These are phyloP conservation scores for Nigrospora osmanthi DNA, from an alignment of 2,329 filamentous ascomycete species.

Conservation along the genomic window DNA sequence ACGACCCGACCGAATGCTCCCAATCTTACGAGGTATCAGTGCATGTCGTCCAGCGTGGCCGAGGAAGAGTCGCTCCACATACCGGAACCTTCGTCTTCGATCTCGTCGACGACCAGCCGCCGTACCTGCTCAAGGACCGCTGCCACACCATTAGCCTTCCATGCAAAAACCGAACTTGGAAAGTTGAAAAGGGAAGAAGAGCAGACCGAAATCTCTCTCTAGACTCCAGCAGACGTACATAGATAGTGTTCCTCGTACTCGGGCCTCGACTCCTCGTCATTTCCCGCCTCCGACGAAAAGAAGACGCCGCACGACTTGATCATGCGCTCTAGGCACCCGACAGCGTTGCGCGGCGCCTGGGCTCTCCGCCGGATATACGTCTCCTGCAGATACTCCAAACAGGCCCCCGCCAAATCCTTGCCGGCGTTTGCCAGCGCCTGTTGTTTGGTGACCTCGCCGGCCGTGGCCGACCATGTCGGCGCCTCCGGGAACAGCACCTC, in stretches of 20 bases:
- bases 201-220: background rate
- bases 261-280: constrained; percentile 20
- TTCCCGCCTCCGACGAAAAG: constrained; percentile 22
- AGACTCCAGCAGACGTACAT: constrained; percentile 21
- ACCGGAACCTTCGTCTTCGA: constrained; percentile 54
- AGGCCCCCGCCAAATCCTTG: constrained; percentile 31
- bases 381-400: constrained; percentile 38
- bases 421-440: constrained; percentile 26
- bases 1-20: constrained; percentile 47
- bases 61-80: constrained; percentile 35
- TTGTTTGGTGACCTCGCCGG: no score
- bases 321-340: constrained; percentile 32
- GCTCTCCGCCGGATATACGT: constrained; percentile 32
- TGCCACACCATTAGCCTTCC: constrained; percentile 14
- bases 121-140: constrained; percentile 40
- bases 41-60: constrained; percentile 22
- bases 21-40: constrained; percentile 38
- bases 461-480: background rate
- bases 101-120: constrained; percentile 46
- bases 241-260: constrained; percentile 25
- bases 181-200: background rate
- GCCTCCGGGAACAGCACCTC: constrained; percentile 32
- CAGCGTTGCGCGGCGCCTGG: constrained; percentile 33
- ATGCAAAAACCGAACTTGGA: background rate
- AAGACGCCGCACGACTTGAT: constrained; percentile 33